Evolutionary conservation across 345 rosid genomes (phyloP).

Genomic region (Pistacia atlantica): DNA sequence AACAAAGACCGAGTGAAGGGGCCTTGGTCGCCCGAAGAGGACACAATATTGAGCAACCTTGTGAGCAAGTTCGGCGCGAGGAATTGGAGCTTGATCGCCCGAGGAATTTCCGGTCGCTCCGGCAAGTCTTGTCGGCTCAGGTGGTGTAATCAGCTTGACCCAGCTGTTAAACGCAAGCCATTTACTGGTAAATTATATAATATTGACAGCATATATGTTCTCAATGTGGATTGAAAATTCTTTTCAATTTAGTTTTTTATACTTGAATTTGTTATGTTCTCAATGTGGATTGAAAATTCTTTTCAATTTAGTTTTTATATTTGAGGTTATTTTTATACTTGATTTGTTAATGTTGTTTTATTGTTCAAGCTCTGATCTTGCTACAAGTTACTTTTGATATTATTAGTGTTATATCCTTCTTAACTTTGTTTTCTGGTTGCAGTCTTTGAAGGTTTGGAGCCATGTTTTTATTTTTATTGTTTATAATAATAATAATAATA

Average conservation of each 20-base stretch:
- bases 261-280: too few relatives aligned
- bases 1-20: constrained; percentile 51
- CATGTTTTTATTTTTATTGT: not conserved
- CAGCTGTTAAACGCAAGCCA: constrained; percentile 74
- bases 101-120: constrained; percentile 73
- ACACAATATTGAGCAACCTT: constrained; percentile 44
- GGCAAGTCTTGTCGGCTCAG: constrained; percentile 93
- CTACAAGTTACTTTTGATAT: too few relatives aligned
- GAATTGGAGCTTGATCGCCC: constrained; percentile 78
- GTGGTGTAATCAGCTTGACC: constrained; percentile 96
- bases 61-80: constrained; percentile 56
- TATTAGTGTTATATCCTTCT: too few relatives aligned
- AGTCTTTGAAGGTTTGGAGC: too few relatives aligned
- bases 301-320: not conserved
- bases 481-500: too few relatives aligned
- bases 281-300: not conserved
- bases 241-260: not conserved
- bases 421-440: too few relatives aligned
- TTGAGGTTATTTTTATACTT: not conserved
- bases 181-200: constrained; percentile 54
- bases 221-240: not conserved
- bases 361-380: not conserved
- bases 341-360: not conserved
- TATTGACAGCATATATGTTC: not conserved
- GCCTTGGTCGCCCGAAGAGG: constrained; percentile 70